phyloP scores from a whole-genome alignment of 345 rosid species.

The Hibiscus mutabilis region DNA sequence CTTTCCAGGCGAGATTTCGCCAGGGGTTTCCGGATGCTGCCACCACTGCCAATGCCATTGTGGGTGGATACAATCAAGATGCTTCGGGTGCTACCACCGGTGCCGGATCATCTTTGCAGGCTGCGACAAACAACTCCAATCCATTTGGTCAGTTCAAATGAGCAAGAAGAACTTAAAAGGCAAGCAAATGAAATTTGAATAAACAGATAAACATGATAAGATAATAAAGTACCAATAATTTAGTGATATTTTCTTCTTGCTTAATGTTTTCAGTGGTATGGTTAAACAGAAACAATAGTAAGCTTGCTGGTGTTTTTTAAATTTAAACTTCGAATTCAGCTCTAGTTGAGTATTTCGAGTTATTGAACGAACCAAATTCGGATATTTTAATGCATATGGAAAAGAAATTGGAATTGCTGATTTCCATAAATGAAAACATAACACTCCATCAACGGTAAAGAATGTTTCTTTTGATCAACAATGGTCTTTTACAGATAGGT shows the following conservation, averaged over 20 bases:
- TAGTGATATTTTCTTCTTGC: background rate
- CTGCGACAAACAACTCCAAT: slow-evolving; percentile 3
- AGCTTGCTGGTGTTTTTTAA: background rate
- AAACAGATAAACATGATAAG: no score
- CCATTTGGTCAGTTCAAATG: slow-evolving; percentile 17
- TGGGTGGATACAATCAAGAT: background rate
- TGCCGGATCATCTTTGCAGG: slow-evolving; percentile 11
- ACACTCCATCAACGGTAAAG: background rate
- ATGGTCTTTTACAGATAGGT: background rate
- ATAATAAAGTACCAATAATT: no score
- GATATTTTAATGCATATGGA: background rate
- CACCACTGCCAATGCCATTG: background rate
- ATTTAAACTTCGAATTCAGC: background rate
- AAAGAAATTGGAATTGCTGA: background rate
- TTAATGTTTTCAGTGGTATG: background rate
- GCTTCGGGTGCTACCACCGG: background rate
- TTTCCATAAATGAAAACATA: background rate
- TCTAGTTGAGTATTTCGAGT: background rate
- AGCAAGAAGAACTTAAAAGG: background rate
- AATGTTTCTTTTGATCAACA: background rate
- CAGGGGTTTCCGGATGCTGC: slow-evolving; percentile 7
- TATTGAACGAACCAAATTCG: background rate
- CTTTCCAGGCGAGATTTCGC: background rate
- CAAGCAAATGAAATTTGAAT: background rate
- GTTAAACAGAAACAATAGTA: background rate